phyloP scores from a whole-genome alignment of 805 yeast genomes.

The Clavispora phyllophila region DNA sequence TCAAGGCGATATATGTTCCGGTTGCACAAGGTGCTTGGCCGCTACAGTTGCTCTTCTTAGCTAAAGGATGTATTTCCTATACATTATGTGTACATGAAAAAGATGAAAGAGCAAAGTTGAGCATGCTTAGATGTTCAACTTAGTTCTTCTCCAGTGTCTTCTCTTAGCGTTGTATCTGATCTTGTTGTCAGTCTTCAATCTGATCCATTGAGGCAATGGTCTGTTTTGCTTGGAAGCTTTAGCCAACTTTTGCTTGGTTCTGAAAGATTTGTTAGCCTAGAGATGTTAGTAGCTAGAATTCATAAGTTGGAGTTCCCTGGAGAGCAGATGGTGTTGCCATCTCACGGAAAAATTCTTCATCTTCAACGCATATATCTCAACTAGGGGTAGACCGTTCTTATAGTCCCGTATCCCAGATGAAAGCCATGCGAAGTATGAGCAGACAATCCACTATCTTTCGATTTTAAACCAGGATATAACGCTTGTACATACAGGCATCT shows the following conservation, averaged over 20 bases:
- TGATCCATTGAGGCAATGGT: constrained; percentile 99
- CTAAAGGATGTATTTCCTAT: constrained; percentile 15
- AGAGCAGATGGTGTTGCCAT: not conserved
- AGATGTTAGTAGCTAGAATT: constrained; percentile 23
- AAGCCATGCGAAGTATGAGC: not conserved
- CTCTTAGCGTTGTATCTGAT: constrained; percentile 99
- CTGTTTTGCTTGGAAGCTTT: constrained; percentile 99
- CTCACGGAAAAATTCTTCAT: not conserved
- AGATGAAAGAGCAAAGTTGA: constrained; percentile 1
- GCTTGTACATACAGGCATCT: constrained; percentile 41
- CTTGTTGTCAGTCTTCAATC: constrained; percentile 96
- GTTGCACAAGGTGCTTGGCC: too few species aligned
- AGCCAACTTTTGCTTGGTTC: constrained; percentile 96
- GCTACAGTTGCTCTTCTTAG: not conserved
- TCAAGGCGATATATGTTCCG: too few species aligned
- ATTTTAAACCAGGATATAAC: not conserved
- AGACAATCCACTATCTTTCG: not conserved
- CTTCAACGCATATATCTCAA: not conserved
- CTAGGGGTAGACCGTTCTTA: not conserved
- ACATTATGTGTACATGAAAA: constrained; percentile 11
- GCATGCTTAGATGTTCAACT: constrained; percentile 79
- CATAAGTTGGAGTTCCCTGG: not conserved
- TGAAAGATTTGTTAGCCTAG: constrained; percentile 92
- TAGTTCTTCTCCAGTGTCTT: constrained; percentile 99
- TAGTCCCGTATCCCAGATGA: not conserved